Evolutionary conservation across 2,329 filamentous ascomycete species (phyloP).

Genomic region (Aspergillus sp.): DNA sequence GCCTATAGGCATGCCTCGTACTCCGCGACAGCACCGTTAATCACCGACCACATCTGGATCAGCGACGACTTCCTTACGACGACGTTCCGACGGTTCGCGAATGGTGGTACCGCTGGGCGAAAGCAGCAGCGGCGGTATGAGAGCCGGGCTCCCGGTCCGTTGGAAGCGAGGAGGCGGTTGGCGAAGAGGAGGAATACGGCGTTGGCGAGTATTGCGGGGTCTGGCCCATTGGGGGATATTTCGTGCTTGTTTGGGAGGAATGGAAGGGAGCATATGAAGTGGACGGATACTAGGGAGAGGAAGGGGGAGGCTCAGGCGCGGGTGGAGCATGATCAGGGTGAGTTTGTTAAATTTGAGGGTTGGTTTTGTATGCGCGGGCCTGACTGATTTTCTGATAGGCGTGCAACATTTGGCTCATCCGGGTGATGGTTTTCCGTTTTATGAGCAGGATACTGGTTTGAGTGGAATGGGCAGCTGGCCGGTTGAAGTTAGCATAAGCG

Average conservation of each 20-base stretch:
- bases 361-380: neutral
- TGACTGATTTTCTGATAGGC: conserved; percentile 7
- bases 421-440: conserved; percentile 14
- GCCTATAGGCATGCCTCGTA: conserved; percentile 34
- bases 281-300: conserved; percentile 23
- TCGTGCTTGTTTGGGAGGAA: conserved; percentile 36
- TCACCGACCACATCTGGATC: conserved; percentile 38
- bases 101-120: conserved; percentile 22
- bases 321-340: neutral
- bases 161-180: conserved; percentile 53
- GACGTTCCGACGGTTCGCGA: conserved; percentile 44
- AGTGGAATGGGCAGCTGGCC: conserved; percentile 2
- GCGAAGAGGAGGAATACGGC: conserved; percentile 51
- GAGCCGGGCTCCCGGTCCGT: conserved; percentile 55
- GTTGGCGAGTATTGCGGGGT: conserved; percentile 31
- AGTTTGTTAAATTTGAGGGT: neutral
- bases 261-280: conserved; percentile 34
- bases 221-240: conserved; percentile 29
- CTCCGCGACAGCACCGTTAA: conserved; percentile 16
- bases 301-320: conserved; percentile 9
- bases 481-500: neutral
- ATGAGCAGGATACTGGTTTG: conserved; percentile 13
- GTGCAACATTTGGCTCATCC: conserved; percentile 10
- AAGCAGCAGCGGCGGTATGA: conserved; percentile 44
- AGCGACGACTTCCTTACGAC: conserved; percentile 39